Conservation (phyloP, 2,329 filamentous ascomycete genomes). For the Colletotrichum nymphaeae region DNA sequence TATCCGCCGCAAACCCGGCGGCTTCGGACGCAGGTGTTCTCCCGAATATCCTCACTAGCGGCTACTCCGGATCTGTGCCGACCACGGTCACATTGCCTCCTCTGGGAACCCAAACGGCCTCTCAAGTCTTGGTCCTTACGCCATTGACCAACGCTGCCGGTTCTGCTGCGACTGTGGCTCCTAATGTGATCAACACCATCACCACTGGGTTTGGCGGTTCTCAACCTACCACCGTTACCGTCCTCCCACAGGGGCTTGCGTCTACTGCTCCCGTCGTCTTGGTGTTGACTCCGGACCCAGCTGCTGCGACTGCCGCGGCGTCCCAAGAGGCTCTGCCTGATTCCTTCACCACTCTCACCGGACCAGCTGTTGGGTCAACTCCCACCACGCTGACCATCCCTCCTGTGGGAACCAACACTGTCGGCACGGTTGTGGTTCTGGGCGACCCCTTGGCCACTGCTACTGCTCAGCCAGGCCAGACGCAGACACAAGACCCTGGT, state of each 20-base stretch:
- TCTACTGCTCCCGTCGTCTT: not conserved
- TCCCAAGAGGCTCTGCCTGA: not conserved
- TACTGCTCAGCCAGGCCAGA: not conserved
- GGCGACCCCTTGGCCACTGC: not conserved
- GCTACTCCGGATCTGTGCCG: conserved; percentile 8
- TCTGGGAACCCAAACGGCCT: not conserved
- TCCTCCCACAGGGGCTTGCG: not conserved
- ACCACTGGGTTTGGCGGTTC: conserved; percentile 2
- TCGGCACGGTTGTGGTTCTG: conserved; percentile 17
- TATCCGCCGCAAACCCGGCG: not conserved
- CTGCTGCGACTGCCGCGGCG: not conserved
- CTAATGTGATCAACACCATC: conserved; percentile 2
- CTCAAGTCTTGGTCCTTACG: conserved; percentile 15
- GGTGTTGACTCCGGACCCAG: conserved; percentile 10
- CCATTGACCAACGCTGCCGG: not conserved
- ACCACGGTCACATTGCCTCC: conserved; percentile 23
- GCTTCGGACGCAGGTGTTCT: not conserved
- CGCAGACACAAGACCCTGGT: conserved; percentile 3
- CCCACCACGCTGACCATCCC: conserved; percentile 22
- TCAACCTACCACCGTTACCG: conserved; percentile 4
- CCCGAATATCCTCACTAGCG: conserved; percentile 6
- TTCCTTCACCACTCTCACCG: conserved; percentile 21
- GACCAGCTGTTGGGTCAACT: not conserved
- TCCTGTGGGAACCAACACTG: not conserved
- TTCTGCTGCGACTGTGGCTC: not conserved